phyloP scores from a whole-genome alignment of 2,329 filamentous ascomycete genomes.

The Chaetomium sp. region DNA sequence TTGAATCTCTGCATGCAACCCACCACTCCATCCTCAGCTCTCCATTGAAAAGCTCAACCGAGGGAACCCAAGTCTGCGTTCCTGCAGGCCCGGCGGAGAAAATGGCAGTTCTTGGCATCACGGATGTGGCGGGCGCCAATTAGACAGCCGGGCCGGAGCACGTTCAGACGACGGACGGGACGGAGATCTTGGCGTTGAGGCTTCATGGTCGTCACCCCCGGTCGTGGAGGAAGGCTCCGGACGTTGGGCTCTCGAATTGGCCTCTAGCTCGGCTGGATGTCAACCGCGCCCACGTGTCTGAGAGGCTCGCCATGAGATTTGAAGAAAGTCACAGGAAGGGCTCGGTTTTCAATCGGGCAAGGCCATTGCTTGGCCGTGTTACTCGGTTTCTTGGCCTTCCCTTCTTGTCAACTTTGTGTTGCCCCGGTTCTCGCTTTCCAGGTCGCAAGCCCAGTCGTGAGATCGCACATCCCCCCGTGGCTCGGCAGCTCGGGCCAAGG shows the following conservation, averaged over 20 bases:
- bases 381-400: background rate
- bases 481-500: background rate
- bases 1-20: background rate
- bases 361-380: background rate
- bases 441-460: background rate
- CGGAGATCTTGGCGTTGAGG: conserved; percentile 8
- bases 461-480: conserved; percentile 5
- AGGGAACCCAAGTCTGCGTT: background rate
- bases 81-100: conserved; percentile 5
- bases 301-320: conserved; percentile 10
- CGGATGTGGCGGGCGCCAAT: conserved; percentile 16
- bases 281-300: conserved; percentile 11
- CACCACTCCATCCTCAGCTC: background rate
- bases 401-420: too few relatives aligned
- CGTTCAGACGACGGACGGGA: conserved; percentile 10
- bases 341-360: conserved; percentile 4
- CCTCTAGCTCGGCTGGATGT: background rate
- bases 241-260: too few relatives aligned
- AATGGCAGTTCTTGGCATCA: conserved; percentile 1
- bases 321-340: background rate
- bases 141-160: conserved; percentile 12
- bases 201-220: background rate
- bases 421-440: too few relatives aligned
- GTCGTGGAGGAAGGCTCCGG: background rate
- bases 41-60: background rate